These are phyloP conservation scores for Apiospora arundinis DNA, from an alignment of 2,329 filamentous ascomycete species.

Conservation along the genomic window DNA sequence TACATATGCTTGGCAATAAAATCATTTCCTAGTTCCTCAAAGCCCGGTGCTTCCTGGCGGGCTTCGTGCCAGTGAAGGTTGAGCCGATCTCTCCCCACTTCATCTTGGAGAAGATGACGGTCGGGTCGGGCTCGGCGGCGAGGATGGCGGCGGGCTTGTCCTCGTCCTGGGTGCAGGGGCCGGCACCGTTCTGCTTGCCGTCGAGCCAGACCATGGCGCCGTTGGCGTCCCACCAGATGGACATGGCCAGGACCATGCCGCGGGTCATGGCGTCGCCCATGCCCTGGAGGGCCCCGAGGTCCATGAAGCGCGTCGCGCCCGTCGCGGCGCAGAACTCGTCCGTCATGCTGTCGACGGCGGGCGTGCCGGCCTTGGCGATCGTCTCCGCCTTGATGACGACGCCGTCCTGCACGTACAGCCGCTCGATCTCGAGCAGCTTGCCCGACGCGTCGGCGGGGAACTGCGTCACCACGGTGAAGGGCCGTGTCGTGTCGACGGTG, in stretches of 20 bases:
- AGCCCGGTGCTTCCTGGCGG: neutral
- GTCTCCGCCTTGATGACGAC: conserved; percentile 42
- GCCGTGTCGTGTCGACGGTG: conserved; percentile 42
- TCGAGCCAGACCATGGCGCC: conserved; percentile 62
- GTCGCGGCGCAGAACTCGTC: conserved; percentile 45
- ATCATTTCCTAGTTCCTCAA: conserved; percentile 2
- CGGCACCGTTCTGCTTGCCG: conserved; percentile 54
- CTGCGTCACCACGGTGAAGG: conserved; percentile 46
- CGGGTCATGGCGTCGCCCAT: conserved; percentile 51
- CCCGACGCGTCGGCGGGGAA: conserved; percentile 42
- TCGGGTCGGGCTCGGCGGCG: conserved; percentile 49
- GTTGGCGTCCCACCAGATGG: conserved; percentile 58
- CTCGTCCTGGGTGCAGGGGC: conserved; percentile 54
- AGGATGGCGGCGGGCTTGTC: conserved; percentile 55
- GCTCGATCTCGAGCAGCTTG: conserved; percentile 41
- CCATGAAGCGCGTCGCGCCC: conserved; percentile 40
- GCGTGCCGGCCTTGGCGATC: conserved; percentile 39
- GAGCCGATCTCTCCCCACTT: conserved; percentile 61
- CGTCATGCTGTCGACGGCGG: conserved; percentile 42
- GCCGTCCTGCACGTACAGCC: conserved; percentile 44
- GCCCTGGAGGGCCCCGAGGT: conserved; percentile 47
- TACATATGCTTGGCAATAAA: no score
- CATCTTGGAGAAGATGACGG: conserved; percentile 62
- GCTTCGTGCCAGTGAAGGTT: conserved; percentile 43
- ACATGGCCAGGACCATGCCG: conserved; percentile 57